phyloP scores from a whole-genome alignment of 345 rosid species.

The Salix exigua region DNA sequence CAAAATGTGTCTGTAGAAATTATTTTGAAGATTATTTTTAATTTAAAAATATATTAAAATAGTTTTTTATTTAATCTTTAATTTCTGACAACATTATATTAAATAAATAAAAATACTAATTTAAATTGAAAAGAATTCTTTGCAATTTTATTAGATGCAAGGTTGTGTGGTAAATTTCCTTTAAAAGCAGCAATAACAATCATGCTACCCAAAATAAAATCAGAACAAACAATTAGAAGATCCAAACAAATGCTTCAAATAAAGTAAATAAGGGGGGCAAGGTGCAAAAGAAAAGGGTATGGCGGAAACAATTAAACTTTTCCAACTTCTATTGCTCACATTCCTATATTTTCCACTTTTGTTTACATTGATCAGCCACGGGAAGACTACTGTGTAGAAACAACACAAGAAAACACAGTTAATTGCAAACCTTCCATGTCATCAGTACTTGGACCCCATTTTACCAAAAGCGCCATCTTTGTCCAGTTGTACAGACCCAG shows the following conservation, averaged over 20 bases:
- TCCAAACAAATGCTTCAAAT: neutral
- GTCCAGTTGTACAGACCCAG: slow-evolving; percentile 39
- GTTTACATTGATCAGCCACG: slow-evolving; percentile 3
- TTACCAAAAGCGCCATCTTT: slow-evolving; percentile 22
- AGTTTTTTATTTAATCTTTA: too few species aligned
- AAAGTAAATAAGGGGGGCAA: neutral
- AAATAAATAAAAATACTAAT: too few species aligned
- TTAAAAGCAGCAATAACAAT: neutral
- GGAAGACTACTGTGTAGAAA: neutral
- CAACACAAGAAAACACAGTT: neutral
- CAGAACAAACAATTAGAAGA: neutral
- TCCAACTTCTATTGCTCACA: neutral
- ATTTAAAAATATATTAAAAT: too few species aligned
- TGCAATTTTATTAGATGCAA: neutral
- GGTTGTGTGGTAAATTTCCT: slow-evolving; percentile 7
- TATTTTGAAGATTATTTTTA: too few species aligned
- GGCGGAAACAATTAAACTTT: neutral
- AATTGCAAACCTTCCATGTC: slow-evolving; percentile 7
- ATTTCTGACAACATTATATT: too few species aligned
- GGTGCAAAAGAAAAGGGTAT: neutral
- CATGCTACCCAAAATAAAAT: neutral
- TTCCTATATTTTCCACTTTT: neutral
- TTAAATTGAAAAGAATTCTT: neutral
- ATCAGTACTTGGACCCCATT: slow-evolving; percentile 10
- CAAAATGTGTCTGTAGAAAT: too few species aligned